Base-by-base conservation (phyloP, 306 rosid species). In the Astragalus membranaceus region DNA sequence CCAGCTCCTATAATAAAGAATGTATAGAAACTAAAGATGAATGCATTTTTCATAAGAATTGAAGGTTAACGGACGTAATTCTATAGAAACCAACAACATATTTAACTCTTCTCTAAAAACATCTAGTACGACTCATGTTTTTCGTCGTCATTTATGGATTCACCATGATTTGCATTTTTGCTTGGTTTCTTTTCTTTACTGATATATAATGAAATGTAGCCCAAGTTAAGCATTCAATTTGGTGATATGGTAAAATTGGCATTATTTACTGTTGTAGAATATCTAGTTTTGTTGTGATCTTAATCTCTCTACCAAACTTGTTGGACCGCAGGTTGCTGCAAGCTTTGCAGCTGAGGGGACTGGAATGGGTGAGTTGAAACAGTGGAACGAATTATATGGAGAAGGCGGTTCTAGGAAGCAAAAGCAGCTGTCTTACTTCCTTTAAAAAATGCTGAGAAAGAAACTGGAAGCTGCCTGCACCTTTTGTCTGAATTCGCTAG, bases 401-500 rank as follows among this genome's bases (percentile, higher is more conserved):
- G 97, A 91, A 85, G 97, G 99, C 3, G 99, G 97, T 23, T 87
- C 95, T 2, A 86, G 97, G 79, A 91, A 94, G 95, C 86, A 82
- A 79, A 78, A 91, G 77, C 96, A 91, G 39, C 72, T 94, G 23
- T 59, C 92, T 15, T 94, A 91, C 74, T 94, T 94, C 87, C 90
- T 94, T 3, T 90, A 83, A 88, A 56, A 23, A 51, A 20, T 11
- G 30, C 49, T 8, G 16, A 33, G 30, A 26, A 26, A 26, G 30
- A 23, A 23, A n/a, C n/a, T n/a, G n/a, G n/a, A n/a, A n/a, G n/a
- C n/a, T n/a, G n/a, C n/a, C n/a, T n/a, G n/a, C n/a, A n/a, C n/a
- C n/a, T n/a, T n/a, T n/a, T n/a, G n/a, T n/a, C n/a, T n/a, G n/a
- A n/a, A 33, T 41, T 42, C 29, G 36, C 6, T 36, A 17, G 59